Percentiles rank a stretch among this genome's conserved stretches.
Evolutionary conservation across 257 asterid genomes (phyloP).

Genomic region (Capsicum baccatum): DNA sequence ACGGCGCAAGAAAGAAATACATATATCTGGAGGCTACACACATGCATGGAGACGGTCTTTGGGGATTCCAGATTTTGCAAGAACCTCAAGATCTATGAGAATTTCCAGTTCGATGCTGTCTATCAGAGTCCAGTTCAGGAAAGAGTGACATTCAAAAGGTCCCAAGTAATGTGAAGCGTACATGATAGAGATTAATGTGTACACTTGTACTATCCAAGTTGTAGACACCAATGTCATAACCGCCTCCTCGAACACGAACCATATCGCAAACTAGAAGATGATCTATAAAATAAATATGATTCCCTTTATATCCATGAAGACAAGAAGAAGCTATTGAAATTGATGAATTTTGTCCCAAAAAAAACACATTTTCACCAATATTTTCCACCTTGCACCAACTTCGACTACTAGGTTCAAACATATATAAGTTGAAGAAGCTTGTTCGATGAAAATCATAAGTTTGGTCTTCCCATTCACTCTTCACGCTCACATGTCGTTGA

Average conservation of each 20-base stretch:
- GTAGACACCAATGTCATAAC: neutral
- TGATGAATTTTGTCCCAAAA: neutral
- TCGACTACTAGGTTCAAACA: neutral
- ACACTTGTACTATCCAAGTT: neutral
- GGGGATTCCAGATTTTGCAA: slow-evolving; percentile 41
- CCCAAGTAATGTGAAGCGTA: too few species aligned
- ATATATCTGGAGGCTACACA: neutral
- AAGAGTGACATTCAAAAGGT: neutral
- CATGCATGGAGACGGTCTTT: slow-evolving; percentile 37
- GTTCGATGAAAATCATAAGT: neutral
- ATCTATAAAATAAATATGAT: neutral
- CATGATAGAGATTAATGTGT: neutral
- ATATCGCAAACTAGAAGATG: neutral
- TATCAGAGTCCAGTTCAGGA: neutral
- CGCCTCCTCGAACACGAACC: neutral
- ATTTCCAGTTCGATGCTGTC: neutral
- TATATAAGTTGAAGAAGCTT: neutral
- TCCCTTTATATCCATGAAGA: neutral
- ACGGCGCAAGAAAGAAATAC: neutral
- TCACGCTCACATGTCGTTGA: neutral
- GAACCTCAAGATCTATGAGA: slow-evolving; percentile 40
- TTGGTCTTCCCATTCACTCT: too few species aligned
- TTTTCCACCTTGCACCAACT: neutral
- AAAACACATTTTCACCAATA: neutral
- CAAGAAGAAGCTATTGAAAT: neutral